Evolutionary conservation across 2,329 filamentous ascomycete species (phyloP).

Genomic region (Aureobasidium musti): DNA sequence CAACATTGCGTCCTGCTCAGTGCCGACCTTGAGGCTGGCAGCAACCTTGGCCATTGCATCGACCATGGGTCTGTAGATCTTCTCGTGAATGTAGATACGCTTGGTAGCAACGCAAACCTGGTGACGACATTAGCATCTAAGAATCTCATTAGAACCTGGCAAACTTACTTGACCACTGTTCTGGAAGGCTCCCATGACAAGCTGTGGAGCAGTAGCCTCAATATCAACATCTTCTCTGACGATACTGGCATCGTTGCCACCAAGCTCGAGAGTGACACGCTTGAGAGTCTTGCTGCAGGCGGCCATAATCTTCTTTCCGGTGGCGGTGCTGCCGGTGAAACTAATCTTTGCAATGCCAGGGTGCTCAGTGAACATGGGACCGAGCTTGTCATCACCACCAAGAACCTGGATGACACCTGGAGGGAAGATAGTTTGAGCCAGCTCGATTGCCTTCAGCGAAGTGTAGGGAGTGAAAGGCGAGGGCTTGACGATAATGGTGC

Average conservation of each 20-base stretch:
- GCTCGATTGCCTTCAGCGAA: slow-evolving; percentile 61
- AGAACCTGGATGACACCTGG: slow-evolving; percentile 64
- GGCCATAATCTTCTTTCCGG: slow-evolving; percentile 63
- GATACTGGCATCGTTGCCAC: slow-evolving; percentile 64
- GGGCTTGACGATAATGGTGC: slow-evolving; percentile 46
- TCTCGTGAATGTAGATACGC: slow-evolving; percentile 60
- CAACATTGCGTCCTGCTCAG: slow-evolving; percentile 50
- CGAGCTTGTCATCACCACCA: slow-evolving; percentile 62
- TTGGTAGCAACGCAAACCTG: slow-evolving; percentile 55
- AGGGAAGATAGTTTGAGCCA: slow-evolving; percentile 60
- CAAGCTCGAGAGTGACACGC: slow-evolving; percentile 62
- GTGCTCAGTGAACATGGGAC: slow-evolving; percentile 61
- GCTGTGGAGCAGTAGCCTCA: slow-evolving; percentile 51
- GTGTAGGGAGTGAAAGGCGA: slow-evolving; percentile 60
- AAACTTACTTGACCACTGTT: slow-evolving; percentile 57
- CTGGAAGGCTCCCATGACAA: slow-evolving; percentile 57
- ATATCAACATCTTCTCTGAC: slow-evolving; percentile 61
- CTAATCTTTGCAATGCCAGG: slow-evolving; percentile 62
- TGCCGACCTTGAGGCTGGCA: slow-evolving; percentile 50
- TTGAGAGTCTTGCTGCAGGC: slow-evolving; percentile 60
- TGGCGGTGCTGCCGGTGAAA: slow-evolving; percentile 64
- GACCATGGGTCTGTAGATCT: slow-evolving; percentile 54
- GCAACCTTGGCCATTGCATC: slow-evolving; percentile 51
- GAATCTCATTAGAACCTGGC: background rate
- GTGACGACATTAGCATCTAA: background rate